Evolutionary conservation across 257 asterid genomes (phyloP), one percentile per base, ranked within the genome.

Genomic region (Solanum corneliomulleri): DNA sequence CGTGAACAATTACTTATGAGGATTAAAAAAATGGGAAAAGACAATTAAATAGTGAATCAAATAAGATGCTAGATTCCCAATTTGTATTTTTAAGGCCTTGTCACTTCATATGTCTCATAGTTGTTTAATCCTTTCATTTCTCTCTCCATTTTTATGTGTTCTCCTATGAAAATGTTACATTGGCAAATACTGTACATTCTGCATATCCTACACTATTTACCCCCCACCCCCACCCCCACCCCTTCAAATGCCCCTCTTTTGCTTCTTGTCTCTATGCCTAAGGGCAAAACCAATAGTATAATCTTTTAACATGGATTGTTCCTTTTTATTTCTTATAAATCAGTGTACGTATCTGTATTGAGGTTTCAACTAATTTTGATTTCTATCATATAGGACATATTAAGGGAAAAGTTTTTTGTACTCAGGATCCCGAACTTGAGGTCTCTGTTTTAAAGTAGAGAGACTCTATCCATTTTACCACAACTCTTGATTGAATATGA

Each of bases 11-110:
- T 5, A 21, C 2, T 49, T 0, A 0, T 10, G 45, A 42, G 12
- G 45, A 42, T 16, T 2, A 16, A 18, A 23, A n/a, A 33, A 15
- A 29, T 8, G 5, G 15, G 15, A 20, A 35, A 35, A 35, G 75
- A 88, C 87, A 93, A 93, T 84, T 87, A 90, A 89, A 88, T 90
- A 56, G 92, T 90, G 92, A 64, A 91, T 91, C 91, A 90, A 92
- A 88, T 90, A 88, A 92, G 91, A 89, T 88, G 88, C 92, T 86
- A 91, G 77, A 80, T 93, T 94, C 93, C 92, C 90, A 41, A 74
- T 86, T 60, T 88, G 88, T 31, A 18, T 47, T 27, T 88, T 88
- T 81, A 47, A 87, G 88, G 89, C 91, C 91, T 91, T 88, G 93
- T 92, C 95, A 92, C 89, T 86, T 93, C 94, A 85, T 83, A 81